Conservation (phyloP, 495 filamentous ascomycete species). For the Copromyces sp. region DNA sequence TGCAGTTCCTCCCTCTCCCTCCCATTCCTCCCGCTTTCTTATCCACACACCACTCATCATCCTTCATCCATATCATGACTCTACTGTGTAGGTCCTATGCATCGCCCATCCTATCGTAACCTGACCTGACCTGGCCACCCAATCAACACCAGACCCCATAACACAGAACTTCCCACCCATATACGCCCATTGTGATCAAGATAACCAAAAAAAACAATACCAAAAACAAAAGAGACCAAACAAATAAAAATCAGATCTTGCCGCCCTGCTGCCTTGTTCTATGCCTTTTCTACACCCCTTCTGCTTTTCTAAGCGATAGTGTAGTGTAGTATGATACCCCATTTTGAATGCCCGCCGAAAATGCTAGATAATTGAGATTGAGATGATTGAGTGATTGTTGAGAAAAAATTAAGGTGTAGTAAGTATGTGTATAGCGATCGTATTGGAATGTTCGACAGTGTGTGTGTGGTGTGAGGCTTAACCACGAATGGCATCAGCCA, state of each 20-base stretch:
- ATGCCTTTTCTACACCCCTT: not conserved
- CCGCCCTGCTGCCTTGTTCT: not conserved
- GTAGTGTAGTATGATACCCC: not conserved
- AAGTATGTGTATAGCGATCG: not conserved
- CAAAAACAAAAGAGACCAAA: not conserved
- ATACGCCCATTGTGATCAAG: not conserved
- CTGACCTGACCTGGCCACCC: not conserved
- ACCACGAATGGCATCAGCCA: constrained; percentile 29
- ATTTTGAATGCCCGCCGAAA: not conserved
- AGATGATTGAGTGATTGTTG: not conserved
- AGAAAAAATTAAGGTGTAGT: not conserved
- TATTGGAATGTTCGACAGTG: not conserved
- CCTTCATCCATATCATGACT: not conserved
- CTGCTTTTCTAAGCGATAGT: not conserved
- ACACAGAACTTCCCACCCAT: not conserved
- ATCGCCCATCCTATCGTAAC: not conserved
- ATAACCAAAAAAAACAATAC: not conserved
- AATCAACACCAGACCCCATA: not conserved
- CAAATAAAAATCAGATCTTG: not conserved
- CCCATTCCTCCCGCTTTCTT: not conserved
- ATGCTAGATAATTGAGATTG: not conserved
- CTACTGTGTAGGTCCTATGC: not conserved
- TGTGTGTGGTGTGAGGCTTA: constrained; percentile 2
- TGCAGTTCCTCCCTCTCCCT: not conserved
- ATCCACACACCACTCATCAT: not conserved